phyloP scores from a whole-genome alignment of 768 basidiomycete genomes.

The Phylloporus arenicola region DNA sequence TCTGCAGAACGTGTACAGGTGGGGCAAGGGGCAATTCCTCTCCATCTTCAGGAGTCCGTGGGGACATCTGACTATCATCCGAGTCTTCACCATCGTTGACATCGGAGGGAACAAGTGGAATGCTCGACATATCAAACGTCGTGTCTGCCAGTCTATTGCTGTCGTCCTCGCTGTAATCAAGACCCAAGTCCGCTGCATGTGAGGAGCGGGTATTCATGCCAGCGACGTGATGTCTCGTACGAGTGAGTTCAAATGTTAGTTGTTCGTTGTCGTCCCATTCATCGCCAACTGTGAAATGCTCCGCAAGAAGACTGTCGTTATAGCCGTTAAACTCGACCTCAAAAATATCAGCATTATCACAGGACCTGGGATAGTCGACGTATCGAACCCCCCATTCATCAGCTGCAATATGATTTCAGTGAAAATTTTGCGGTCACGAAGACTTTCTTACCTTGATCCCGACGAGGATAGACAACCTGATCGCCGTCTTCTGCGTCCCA shows the following conservation, averaged over 20 bases:
- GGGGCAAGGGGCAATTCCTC: conserved; percentile 11
- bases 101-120: conserved; percentile 21
- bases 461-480: conserved; percentile 28
- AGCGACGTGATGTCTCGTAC: neutral
- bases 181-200: conserved; percentile 8
- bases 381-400: conserved; percentile 29
- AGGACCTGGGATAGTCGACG: conserved; percentile 1
- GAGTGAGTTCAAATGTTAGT: conserved; percentile 17
- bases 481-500: conserved; percentile 16
- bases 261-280: conserved; percentile 23
- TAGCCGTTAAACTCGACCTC: conserved; percentile 17
- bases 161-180: conserved; percentile 6
- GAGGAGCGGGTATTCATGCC: neutral
- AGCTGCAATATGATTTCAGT: conserved; percentile 16
- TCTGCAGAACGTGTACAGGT: neutral
- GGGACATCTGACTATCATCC: conserved; percentile 22
- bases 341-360: conserved; percentile 18
- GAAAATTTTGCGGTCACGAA: neutral
- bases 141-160: conserved; percentile 5
- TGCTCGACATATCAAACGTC: conserved; percentile 17
- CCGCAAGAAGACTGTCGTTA: conserved; percentile 24
- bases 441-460: conserved; percentile 16
- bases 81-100: conserved; percentile 27
- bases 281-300: conserved; percentile 18
- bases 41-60: conserved; percentile 25